These are phyloP conservation scores for Sporothrix schenckii DNA, from an alignment of 2,329 filamentous ascomycete species.

Conservation along the genomic window DNA sequence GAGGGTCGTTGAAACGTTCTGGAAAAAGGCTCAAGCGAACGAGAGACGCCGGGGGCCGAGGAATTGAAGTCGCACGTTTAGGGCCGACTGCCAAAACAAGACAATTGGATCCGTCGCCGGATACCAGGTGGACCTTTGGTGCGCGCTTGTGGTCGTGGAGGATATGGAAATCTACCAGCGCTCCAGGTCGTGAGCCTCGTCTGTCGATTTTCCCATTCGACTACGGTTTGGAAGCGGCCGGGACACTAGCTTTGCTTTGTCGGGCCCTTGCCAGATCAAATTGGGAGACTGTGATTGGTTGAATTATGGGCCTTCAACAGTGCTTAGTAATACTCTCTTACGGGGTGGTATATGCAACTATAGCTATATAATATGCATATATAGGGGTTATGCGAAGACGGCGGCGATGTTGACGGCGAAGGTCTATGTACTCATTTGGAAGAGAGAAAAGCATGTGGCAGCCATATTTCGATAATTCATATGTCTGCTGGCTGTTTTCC, in stretches of 20 bases:
- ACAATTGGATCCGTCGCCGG: not conserved
- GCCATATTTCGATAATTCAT: too few relatives aligned
- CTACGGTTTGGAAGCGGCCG: constrained; percentile 32
- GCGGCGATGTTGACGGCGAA: not conserved
- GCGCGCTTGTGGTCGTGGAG: not conserved
- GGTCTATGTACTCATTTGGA: not conserved
- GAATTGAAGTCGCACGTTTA: not conserved
- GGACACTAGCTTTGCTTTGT: constrained; percentile 33
- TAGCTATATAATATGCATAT: not conserved
- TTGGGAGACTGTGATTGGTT: constrained; percentile 35
- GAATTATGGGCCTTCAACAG: not conserved
- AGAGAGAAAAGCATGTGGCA: not conserved
- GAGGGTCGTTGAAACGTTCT: not conserved
- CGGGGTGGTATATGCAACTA: not conserved
- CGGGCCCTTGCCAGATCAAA: constrained; percentile 35
- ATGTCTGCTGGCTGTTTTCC: too few relatives aligned
- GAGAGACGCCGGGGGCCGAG: not conserved
- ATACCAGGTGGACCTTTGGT: not conserved
- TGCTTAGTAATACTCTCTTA: not conserved
- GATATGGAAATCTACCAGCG: not conserved
- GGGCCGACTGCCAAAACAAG: not conserved
- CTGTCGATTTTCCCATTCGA: constrained; percentile 22
- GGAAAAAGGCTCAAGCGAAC: constrained; percentile 26
- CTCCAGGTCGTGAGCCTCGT: constrained; percentile 23
- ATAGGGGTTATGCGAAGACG: not conserved